Base-by-base conservation (phyloP, 2,329 filamentous ascomycete species). In the Dothideomycetes sp. region DNA sequence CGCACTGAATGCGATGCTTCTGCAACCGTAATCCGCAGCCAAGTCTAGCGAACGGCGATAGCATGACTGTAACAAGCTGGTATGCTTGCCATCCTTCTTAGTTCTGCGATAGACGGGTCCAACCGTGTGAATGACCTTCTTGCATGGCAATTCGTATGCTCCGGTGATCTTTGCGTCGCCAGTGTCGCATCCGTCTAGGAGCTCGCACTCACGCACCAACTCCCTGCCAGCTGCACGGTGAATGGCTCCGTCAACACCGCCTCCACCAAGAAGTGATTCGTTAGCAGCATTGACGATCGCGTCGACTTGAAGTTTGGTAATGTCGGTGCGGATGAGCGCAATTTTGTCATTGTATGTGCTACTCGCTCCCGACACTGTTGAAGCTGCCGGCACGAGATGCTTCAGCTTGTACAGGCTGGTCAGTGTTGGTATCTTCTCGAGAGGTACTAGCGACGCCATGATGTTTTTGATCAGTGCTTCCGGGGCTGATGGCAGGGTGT, bases 221-320 rank as follows among this genome's bases (percentile, higher is more conserved):
- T 61, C 60, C 0, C 65, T 73, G 0, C 91, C 91, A 1, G 91
- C 89, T 28, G 82, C 86, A 20, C 72, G 63, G 59, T 96, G 91
- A 52, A 96, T 95, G 19, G 87, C 66, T 27, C 68, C 68, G 43
- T 71, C 69, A 12, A 96, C 87, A 24, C 91, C 91, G n/a, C 87
- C 86, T 39, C 91, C 91, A 41, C 88, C 87, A 0, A 83, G 70
- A 1, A 96, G 75, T 2, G 71, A 73, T 8, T 63, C 64, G 60
- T 96, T 96, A 31, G 91, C 89, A 1, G 91, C 89, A 59, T 96
- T 96, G 59, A 96, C 88, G 51, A 95, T 91, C 48, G 82, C 82
- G 55, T 87, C 84, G 32, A 87, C 72, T 22, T 71, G 59, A 4
- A 96, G 74, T 11, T 70, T 78, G 11, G 88, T 95, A 60, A 96